phyloP scores from a whole-genome alignment of 805 yeast genomes.

The Metahyphopichia silvanorum region DNA sequence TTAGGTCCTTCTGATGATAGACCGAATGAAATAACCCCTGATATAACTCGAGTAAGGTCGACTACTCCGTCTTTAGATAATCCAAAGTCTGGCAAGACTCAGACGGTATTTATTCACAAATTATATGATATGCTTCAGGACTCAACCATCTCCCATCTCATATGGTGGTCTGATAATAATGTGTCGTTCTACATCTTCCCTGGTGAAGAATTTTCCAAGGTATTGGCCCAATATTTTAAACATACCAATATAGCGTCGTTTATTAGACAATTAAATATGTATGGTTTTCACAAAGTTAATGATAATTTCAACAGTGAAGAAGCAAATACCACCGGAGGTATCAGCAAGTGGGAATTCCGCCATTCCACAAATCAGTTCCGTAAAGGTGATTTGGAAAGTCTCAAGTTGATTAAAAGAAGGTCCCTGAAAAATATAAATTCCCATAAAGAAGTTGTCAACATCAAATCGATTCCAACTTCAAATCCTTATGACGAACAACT shows the following conservation, averaged over 20 bases:
- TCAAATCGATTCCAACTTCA: conserved; percentile 25
- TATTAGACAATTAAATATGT: conserved; percentile 43
- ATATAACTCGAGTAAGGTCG: background rate
- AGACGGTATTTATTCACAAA: conserved; percentile 74
- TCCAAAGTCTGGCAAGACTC: conserved; percentile 23
- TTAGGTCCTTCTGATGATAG: too few relatives aligned
- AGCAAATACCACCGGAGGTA: conserved; percentile 5
- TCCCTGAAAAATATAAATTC: conserved; percentile 43
- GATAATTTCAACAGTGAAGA: conserved; percentile 31
- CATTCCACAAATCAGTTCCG: conserved; percentile 77
- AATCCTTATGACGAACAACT: too few relatives aligned
- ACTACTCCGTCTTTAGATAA: background rate
- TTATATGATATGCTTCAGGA: conserved; percentile 90
- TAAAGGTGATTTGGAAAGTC: conserved; percentile 73
- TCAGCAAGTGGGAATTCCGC: conserved; percentile 74
- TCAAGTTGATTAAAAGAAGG: conserved; percentile 76
- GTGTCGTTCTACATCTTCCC: conserved; percentile 81
- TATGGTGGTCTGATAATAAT: conserved; percentile 76
- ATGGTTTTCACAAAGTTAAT: conserved; percentile 45
- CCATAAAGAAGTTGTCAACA: conserved; percentile 37
- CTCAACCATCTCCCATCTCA: conserved; percentile 61
- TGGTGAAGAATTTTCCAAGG: conserved; percentile 81
- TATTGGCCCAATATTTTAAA: conserved; percentile 52
- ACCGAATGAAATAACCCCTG: too few relatives aligned
- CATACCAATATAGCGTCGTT: conserved; percentile 44